Evolutionary conservation across 2,329 filamentous ascomycete species (phyloP), one percentile per base, ranked within the genome.

Genomic region (Clarireedia homoeocarpa): DNA sequence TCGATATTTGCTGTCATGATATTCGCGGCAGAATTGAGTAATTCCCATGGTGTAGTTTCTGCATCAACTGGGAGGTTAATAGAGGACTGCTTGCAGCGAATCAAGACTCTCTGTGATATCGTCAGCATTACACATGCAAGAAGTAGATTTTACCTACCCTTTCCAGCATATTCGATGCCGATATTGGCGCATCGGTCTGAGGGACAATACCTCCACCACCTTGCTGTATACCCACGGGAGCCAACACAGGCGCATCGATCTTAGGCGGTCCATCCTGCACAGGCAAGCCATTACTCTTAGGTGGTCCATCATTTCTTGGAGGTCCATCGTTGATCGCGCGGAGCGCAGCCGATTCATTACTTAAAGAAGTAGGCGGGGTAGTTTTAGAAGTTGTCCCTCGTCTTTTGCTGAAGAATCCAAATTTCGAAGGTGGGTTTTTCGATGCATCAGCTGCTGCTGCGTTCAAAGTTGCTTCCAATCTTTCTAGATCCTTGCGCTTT

Each of bases 91-190:
- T 82, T 80, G 72, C 83, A 95, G 61, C 85, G 81, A 39, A 96
- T 82, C 36, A 82, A 76, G 17, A 95, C 88, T 62, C 80, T 80
- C 80, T 86, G 59, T 50, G 10, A 60, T 42, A 38, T 52, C 53
- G 59, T 72, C 63, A 73, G 67, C 58, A 61, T 40, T 36, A n/a
- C n/a, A 51, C 10, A 36, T 59, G 52, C 58, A 45, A 30, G 51
- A 49, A 48, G 7, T 17, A n/a, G n/a, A 36, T 7, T 30, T 23
- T 24, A 75, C 83, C 77, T 72, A 88, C 85, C 64, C 90, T 78
- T 67, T 91, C 88, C 47, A 85, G 86, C 59, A 86, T 82, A 72
- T 95, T 95, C 57, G 87, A 85, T 14, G 89, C 89, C 53, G 89
- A 91, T 9, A 85, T 76, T 1, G 91, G 91, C 23, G 88, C 88